Conservation (phyloP, 768 basidiomycete species). For the Panaeolus cyanescens region DNA sequence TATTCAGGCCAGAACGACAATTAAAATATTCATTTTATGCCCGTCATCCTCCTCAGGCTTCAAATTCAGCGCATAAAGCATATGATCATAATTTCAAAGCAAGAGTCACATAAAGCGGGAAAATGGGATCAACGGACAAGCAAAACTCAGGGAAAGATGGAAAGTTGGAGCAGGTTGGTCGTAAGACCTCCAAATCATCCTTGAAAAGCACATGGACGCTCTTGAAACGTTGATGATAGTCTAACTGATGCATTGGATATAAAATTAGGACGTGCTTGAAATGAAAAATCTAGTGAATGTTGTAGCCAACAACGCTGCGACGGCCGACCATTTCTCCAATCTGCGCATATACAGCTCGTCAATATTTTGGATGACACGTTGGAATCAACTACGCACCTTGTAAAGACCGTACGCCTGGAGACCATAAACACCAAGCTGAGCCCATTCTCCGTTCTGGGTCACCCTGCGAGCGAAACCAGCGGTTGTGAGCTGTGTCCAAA, state of each 20-base stretch:
- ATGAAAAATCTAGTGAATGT: slow-evolving; percentile 39
- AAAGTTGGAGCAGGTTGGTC: too few relatives aligned
- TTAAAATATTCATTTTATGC: too few relatives aligned
- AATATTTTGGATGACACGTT: background rate
- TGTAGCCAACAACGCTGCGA: slow-evolving; percentile 79
- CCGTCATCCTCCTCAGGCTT: too few relatives aligned
- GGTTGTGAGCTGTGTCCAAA: slow-evolving; percentile 65
- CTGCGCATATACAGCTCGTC: slow-evolving; percentile 31
- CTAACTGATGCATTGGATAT: slow-evolving; percentile 3
- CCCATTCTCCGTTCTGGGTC: slow-evolving; percentile 64
- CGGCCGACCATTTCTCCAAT: slow-evolving; percentile 89
- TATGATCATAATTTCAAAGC: too few relatives aligned
- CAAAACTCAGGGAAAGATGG: too few relatives aligned
- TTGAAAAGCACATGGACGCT: background rate
- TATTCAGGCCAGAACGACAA: too few relatives aligned
- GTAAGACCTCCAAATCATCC: too few relatives aligned
- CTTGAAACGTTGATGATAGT: background rate
- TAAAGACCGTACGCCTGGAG: slow-evolving; percentile 90
- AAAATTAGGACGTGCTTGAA: background rate
- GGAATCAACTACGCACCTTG: slow-evolving; percentile 52
- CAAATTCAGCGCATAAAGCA: too few relatives aligned
- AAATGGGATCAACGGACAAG: too few relatives aligned
- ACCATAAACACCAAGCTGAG: slow-evolving; percentile 70
- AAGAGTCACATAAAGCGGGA: too few relatives aligned
- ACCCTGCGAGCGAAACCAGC: slow-evolving; percentile 63